Conservation (phyloP, 2,329 filamentous ascomycete species). For the Didymella keratinophila region DNA sequence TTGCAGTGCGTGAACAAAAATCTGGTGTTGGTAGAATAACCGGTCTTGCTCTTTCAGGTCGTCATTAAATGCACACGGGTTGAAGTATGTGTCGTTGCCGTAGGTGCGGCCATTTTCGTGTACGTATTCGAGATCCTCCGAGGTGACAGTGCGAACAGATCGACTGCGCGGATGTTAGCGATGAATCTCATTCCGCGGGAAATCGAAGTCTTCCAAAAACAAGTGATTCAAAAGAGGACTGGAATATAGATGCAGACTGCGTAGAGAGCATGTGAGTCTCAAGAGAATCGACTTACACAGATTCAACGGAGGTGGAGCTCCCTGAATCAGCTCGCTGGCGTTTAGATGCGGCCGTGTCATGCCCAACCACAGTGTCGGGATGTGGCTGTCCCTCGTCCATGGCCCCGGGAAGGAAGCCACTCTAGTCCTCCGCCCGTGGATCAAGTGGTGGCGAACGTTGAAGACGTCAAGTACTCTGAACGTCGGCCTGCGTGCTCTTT, state of each 20-base stretch:
- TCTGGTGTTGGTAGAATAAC: slow-evolving; percentile 68
- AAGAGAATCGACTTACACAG: slow-evolving; percentile 39
- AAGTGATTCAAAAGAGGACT: background rate
- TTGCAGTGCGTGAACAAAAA: slow-evolving; percentile 59
- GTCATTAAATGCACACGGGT: slow-evolving; percentile 61
- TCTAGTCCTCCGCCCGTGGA: slow-evolving; percentile 26
- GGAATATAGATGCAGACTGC: background rate
- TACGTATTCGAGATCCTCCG: slow-evolving; percentile 63
- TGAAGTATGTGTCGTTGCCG: slow-evolving; percentile 69
- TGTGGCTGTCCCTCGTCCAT: slow-evolving; percentile 50
- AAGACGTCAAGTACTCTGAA: slow-evolving; percentile 5
- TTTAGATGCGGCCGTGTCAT: slow-evolving; percentile 47
- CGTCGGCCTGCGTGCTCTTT: slow-evolving; percentile 1
- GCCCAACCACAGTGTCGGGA: slow-evolving; percentile 47
- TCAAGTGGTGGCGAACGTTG: slow-evolving; percentile 27
- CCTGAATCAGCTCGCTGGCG: slow-evolving; percentile 44
- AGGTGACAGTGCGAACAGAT: slow-evolving; percentile 50
- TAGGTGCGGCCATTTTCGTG: slow-evolving; percentile 68
- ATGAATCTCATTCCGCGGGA: background rate
- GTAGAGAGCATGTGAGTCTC: background rate
- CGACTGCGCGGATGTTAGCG: slow-evolving; percentile 29
- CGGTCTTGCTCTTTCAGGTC: slow-evolving; percentile 71
- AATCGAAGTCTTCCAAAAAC: background rate
- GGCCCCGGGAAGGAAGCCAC: slow-evolving; percentile 42
- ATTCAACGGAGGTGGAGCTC: slow-evolving; percentile 44